Evolutionary conservation across 2,329 filamentous ascomycete genomes (phyloP), one percentile per base, ranked within the genome.

Genomic region (Allantophomopsis cytisporea): DNA sequence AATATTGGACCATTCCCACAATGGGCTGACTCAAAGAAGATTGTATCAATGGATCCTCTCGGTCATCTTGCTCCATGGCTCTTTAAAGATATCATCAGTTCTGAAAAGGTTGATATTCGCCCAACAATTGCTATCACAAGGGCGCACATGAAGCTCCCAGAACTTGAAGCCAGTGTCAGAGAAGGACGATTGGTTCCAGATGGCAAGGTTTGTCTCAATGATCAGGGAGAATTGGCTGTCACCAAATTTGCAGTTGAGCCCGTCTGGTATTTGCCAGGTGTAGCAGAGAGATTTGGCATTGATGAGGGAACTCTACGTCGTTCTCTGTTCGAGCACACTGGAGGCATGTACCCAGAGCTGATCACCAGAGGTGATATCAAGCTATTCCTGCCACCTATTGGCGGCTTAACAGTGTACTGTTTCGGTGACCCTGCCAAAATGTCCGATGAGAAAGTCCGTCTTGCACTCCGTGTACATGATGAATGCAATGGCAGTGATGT

Each of bases 201-300:
- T 57, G 88, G 88, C 38, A 88, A 86, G 54, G 85, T 95, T 35
- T 89, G 87, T 54, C 60, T 96, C 39, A 94, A 94, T 54, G 69
- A 76, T n/a, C 63, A 65, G 2, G 91, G 91, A 40, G 91, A 96
- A 57, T 68, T 96, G 31, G 83, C 83, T 23, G 91, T 96, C 5
- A 96, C 91, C 36, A 98, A 98, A 58, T 85, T 96, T 47, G 91
- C 91, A 3, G 91, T 95, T 15, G 91, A 98, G 60, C 91, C 91
- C 17, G 89, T 85, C 12, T 89, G 83, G 83, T 89, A 87, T 62
- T 65, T 89, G 8, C 84, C 83, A 1, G 84, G 83, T 2, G 83
- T 96, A 20, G 91, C 91, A 18, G 84, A 94, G 56, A 72, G 91
- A 52, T 98, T 98, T 56, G 86, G 86, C 30, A 94, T 94, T 51